Conservation (phyloP, 2,329 filamentous ascomycete genomes). For the Fusarium transvaalense region DNA sequence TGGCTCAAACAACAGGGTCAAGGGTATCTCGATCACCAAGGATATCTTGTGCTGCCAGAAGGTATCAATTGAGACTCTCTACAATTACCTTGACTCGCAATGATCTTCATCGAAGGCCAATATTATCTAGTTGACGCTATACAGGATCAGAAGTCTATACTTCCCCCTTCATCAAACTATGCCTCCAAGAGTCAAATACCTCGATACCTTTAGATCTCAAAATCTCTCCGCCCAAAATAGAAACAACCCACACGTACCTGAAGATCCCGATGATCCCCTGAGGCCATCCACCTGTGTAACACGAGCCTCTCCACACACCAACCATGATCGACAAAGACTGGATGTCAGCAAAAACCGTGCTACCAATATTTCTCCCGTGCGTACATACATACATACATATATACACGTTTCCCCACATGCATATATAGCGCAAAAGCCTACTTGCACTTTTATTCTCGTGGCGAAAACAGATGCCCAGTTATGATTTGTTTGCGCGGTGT, state of each 20-base stretch:
- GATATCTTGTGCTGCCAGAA: background rate
- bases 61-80: background rate
- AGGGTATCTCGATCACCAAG: background rate
- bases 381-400: no score
- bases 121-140: background rate
- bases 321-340: constrained; percentile 4
- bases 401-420: background rate
- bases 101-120: background rate
- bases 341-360: background rate
- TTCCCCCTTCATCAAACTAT: background rate
- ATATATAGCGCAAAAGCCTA: background rate
- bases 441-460: constrained; percentile 9
- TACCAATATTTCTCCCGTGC: background rate
- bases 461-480: background rate
- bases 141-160: background rate
- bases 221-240: background rate
- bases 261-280: constrained; percentile 6
- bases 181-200: no score
- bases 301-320: constrained; percentile 1
- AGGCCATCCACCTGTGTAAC: constrained; percentile 18
- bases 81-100: no score
- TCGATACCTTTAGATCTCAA: background rate
- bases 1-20: background rate
- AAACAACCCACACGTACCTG: background rate
- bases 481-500: background rate